Base-by-base conservation (phyloP, 768 basidiomycete genomes). In the Asterophora lycoperdoides region DNA sequence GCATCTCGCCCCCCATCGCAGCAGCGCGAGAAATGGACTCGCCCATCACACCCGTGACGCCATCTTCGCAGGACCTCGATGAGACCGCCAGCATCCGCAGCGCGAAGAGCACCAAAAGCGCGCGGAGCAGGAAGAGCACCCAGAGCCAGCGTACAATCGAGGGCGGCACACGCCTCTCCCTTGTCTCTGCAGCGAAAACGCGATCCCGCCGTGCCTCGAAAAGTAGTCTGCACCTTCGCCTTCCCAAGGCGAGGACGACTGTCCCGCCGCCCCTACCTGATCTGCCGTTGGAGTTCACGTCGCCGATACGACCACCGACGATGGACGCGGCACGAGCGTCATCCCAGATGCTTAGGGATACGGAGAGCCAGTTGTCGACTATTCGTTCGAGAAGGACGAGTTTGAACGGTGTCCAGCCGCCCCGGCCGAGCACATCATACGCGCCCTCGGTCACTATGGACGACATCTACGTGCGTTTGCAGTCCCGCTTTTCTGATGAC, bases 161-260 rank as follows among this genome's bases (percentile, higher is more conserved):
- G 19, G 35, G 42, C 23, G 23, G 23, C 46, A 61, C 48, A 18
- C 55, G 36, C n/a, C 46, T 50, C 33, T 71, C 72, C 32, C 71
- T 75, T 7, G 72, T 90, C 2, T 74, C 75, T 4, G 82, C 88
- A 4, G 88, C 89, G 1, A 77, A 79, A 49, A 76, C 69, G 49
- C 76, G 86, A 34, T 86, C 83, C 61, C 70, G 73, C 36, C 73
- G 84, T 1, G 72, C 79, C 7, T 86, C 85, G 4, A 79, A 83
- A 55, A 76, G 79, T 18, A 87, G 84, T 58, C 66, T 90, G 7
- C 78, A 86, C 1, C 67, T 88, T 18, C 82, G 87, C 1, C 67
- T 88, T 18, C 82, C 79, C 42, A 71, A 41, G 41, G 18, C 46
- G 60, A 62, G 17, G 54, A 55, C 34, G 8, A 20, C 51, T 15